A percentile compares a stretch with the other conserved stretches of the same genome.
These are phyloP conservation scores for Phytophthora gonapodyides DNA, from an alignment of 352 stramenopile species.

Conservation along the genomic window DNA sequence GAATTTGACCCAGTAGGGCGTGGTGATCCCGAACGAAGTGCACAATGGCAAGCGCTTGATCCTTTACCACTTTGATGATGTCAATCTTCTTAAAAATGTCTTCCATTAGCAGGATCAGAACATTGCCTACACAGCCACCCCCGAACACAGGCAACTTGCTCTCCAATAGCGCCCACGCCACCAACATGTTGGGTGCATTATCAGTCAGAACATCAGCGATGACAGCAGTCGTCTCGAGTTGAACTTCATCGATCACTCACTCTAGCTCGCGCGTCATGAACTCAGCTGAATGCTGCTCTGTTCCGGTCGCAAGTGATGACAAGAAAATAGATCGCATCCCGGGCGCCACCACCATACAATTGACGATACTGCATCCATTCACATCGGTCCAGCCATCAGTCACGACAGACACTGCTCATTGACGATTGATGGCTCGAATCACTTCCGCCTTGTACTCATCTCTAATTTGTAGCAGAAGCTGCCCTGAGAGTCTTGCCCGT, in stretches of 20 bases:
- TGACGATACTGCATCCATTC: no score
- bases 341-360: no score
- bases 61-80: neutral
- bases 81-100: conserved; percentile 4
- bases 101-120: conserved; percentile 4
- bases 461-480: no score
- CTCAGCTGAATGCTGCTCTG: no score
- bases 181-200: conserved; percentile 2
- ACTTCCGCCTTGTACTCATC: no score
- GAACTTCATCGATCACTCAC: conserved; percentile 5
- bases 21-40: conserved; percentile 13
- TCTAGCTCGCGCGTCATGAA: neutral
- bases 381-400: no score
- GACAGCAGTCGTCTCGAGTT: conserved; percentile 2
- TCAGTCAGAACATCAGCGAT: neutral
- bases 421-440: no score
- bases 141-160: conserved; percentile 8
- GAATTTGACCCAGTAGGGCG: conserved; percentile 7
- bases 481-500: no score
- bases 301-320: no score
- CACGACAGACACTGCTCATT: no score
- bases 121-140: conserved; percentile 5
- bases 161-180: neutral
- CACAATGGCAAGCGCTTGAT: neutral
- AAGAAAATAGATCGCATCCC: no score